Evolutionary conservation across 176 grass and related monocot genomes (phyloP), one percentile per base, ranked within the genome.

Genomic region (Rhynchospora tenuis): DNA sequence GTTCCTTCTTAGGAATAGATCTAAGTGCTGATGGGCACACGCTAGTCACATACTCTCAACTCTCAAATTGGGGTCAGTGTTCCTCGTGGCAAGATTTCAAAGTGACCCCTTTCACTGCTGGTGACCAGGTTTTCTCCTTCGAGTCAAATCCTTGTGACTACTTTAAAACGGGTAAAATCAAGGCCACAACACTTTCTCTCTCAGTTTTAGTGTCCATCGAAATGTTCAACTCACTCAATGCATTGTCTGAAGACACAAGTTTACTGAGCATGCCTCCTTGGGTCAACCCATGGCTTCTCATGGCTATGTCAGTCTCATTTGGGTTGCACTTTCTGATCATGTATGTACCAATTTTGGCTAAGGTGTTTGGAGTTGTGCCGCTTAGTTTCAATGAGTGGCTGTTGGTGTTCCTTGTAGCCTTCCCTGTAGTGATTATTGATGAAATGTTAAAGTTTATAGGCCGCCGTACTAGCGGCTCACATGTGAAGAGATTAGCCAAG

Each of bases 161-260:
- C 80, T 99, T 99, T 70, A 86, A 90, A 19, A 17, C 84, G 3
- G 96, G 96, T 48, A 99, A 99, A 89, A 93, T 99, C 72, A 99
- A 99, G 86, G 96, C 95, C 0, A 98, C 87, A 5, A 98, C 95
- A 0, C 90, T 94, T 7, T 94, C 95, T 0, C 68, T 98, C 2
- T 94, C 95, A 0, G 95, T 94, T 33, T 73, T 98, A 6, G 92
- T 94, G 81, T 92, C 95, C 1, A 98, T 98, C 2, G 95, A 98
- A 90, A 94, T 98, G 95, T 98, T 98, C 83, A 98, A 98, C 85
- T 94, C 95, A 1, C 89, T 98, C 19, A 98, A 98, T 23, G 95
- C 95, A 38, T 88, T 98, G 45, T 95, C 92, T 0, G 95, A 98
- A 82, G 95, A 98, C 69, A 89, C 84, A 6, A 98, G 95, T 86